These are phyloP conservation scores for Fraxinus greggii DNA, from an alignment of 305 asterid species.

Conservation along the genomic window DNA sequence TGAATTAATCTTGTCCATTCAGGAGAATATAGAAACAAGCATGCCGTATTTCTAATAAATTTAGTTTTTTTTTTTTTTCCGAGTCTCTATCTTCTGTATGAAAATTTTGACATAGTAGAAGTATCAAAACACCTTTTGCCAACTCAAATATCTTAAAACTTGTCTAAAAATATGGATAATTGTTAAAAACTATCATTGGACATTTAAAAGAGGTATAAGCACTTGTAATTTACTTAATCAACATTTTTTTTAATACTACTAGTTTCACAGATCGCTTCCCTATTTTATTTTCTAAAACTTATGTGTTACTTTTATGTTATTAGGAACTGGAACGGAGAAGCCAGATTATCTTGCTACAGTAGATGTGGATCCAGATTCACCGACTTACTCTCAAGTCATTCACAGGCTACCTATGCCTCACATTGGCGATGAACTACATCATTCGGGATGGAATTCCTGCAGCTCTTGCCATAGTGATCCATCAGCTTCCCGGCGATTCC, in stretches of 20 bases:
- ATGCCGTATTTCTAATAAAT: background rate
- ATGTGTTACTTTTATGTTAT: background rate
- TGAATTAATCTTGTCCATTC: background rate
- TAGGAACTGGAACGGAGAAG: slow-evolving; percentile 80
- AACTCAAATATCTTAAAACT: background rate
- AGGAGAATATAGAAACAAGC: background rate
- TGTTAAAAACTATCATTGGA: background rate
- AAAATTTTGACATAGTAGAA: background rate
- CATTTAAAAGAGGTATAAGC: background rate
- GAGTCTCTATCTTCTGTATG: background rate
- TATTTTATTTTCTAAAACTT: background rate
- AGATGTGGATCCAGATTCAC: slow-evolving; percentile 79
- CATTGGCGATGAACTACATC: slow-evolving; percentile 84
- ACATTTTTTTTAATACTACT: background rate
- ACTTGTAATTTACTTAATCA: background rate
- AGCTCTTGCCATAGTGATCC: slow-evolving; percentile 93
- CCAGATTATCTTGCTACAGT: slow-evolving; percentile 92
- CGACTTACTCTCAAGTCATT: slow-evolving; percentile 68
- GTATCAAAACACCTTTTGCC: background rate
- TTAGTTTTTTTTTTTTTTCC: background rate
- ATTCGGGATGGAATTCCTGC: slow-evolving; percentile 98
- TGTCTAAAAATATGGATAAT: background rate
- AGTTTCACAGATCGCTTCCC: background rate
- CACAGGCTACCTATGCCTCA: slow-evolving; percentile 95
- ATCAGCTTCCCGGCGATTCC: slow-evolving; percentile 67